Evolutionary conservation across 495 filamentous ascomycete genomes (phyloP).

Genomic region (Aspergillus conjunctus): DNA sequence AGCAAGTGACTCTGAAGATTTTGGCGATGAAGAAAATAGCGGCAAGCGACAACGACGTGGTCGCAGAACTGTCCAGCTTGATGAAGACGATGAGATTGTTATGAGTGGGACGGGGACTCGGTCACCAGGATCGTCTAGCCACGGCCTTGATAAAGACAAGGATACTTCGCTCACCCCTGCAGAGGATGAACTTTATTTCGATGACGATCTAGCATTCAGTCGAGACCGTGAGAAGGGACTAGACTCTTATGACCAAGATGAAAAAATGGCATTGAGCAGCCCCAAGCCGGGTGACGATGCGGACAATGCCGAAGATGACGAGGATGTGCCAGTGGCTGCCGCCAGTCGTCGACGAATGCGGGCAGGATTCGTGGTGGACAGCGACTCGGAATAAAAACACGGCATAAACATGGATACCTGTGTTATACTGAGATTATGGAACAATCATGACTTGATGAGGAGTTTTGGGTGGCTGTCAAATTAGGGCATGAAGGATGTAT

Average conservation of each 20-base stretch:
- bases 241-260: slow-evolving; percentile 17
- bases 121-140: slow-evolving; percentile 29
- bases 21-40: slow-evolving; percentile 20
- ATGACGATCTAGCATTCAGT: slow-evolving; percentile 43
- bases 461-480: slow-evolving; percentile 15
- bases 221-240: slow-evolving; percentile 29
- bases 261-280: slow-evolving; percentile 11
- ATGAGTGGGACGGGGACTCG: slow-evolving; percentile 35
- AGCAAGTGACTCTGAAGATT: slow-evolving; percentile 30
- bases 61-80: slow-evolving; percentile 24
- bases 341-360: slow-evolving; percentile 42
- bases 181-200: slow-evolving; percentile 42
- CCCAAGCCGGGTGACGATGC: slow-evolving; percentile 14
- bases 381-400: slow-evolving; percentile 48
- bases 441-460: slow-evolving; percentile 34
- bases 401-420: neutral
- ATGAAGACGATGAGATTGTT: slow-evolving; percentile 36
- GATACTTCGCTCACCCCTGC: slow-evolving; percentile 35
- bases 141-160: slow-evolving; percentile 27
- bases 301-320: slow-evolving; percentile 30
- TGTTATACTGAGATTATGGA: slow-evolving; percentile 12
- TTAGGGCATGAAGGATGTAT: neutral
- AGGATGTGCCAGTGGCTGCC: slow-evolving; percentile 37
- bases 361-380: slow-evolving; percentile 53
- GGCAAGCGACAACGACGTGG: slow-evolving; percentile 42